Percentiles rank a stretch among this genome's conserved stretches.
Evolutionary conservation across 2,329 filamentous ascomycete genomes (phyloP).

Genomic region (Thielaviopsis populi): DNA sequence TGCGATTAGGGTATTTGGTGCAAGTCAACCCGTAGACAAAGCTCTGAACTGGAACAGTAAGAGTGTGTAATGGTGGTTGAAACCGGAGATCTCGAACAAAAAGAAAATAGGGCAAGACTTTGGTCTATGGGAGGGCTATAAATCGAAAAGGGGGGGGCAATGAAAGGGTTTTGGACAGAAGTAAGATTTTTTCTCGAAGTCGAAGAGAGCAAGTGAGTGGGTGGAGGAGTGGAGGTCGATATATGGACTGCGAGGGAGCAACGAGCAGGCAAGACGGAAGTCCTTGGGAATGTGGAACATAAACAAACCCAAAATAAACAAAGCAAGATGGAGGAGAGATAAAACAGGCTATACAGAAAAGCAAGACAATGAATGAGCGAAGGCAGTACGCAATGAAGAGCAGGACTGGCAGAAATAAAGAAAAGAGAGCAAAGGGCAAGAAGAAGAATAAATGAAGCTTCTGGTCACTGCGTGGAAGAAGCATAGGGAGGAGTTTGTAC

Average conservation of each 20-base stretch:
- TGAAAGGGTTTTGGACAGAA: neutral
- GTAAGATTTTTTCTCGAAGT: neutral
- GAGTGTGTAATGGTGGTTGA: neutral
- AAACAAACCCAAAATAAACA: neutral
- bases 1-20: neutral
- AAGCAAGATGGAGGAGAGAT: neutral
- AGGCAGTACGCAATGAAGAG: neutral
- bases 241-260: conserved; percentile 6
- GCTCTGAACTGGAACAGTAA: neutral
- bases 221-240: neutral
- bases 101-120: neutral
- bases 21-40: neutral
- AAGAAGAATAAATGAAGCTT: conserved; percentile 1
- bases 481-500: neutral
- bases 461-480: neutral
- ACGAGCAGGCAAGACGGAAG: neutral
- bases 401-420: neutral
- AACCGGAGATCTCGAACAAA: neutral
- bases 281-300: neutral
- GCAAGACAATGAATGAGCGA: neutral
- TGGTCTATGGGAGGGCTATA: neutral
- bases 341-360: neutral
- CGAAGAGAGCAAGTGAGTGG: neutral
- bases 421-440: conserved; percentile 2
- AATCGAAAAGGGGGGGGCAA: neutral